Base-by-base conservation (phyloP, 2,329 filamentous ascomycete species). In the Pestalotiopsis sp. region DNA sequence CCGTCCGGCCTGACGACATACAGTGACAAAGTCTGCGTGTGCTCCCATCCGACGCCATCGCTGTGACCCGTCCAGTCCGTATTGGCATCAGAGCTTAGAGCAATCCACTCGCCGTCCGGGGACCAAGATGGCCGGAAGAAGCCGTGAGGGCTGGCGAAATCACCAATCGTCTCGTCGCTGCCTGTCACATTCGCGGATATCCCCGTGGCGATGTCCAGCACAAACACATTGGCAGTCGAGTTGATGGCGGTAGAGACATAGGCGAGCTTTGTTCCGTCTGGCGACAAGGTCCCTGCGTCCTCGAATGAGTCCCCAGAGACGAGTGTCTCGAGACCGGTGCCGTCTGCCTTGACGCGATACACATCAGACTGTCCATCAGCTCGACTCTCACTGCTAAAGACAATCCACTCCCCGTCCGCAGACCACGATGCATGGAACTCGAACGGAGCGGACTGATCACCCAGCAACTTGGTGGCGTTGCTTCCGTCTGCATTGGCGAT, bases 41-140 rank as follows among this genome's bases (percentile, higher is more conserved):
- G 81, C 66, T 82, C 77, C 81, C 81, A 82, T 31, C 82, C 73
- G 3, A 77, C 75, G 23, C 80, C 77, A 68, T 80, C 77, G 17
- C 79, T 77, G 67, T 83, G 81, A 0, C 82, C 81, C 4, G 75
- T 76, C 82, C 81, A 83, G n/a, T 74, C 72, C 1, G 81, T 82
- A 66, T 83, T 83, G 41, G 78, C 77, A 62, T 83, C 81, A 1
- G 81, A 83, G 17, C 76, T 75, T 64, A 83, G 82, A 2, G 75
- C 78, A 65, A 83, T 74, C 79, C 79, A 82, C 66, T 81, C 68
- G 25, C 82, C 80, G 58, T 82, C 76, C 0, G 82, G 81, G 0
- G 80, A 82, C 80, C 80, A 83, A 3, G 73, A 70, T 0, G 82
- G 82, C 1, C 78, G 75, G 70, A 82, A 83, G 70, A 80, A 75